Conservation (phyloP, 495 filamentous ascomycete species). For the Melanomma pulvis-pyrius region DNA sequence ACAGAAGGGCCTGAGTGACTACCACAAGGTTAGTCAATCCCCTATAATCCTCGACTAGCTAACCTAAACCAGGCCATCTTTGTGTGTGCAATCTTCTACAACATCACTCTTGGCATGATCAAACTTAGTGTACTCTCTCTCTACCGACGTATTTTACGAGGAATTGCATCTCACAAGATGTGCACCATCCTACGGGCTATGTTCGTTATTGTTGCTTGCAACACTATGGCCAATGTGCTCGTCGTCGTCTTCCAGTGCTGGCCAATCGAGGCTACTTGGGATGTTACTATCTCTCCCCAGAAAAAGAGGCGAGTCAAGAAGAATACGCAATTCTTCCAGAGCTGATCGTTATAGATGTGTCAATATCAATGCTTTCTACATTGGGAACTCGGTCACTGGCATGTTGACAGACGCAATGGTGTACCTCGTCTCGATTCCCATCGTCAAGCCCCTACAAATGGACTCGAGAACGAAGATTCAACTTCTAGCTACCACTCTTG, state of each 20-base stretch:
- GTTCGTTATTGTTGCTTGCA: conserved; percentile 7
- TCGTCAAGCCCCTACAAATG: conserved; percentile 21
- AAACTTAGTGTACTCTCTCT: conserved; percentile 25
- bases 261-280: conserved; percentile 24
- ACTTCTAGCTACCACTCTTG: conserved; percentile 19
- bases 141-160: conserved; percentile 15
- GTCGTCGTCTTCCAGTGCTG: conserved; percentile 18
- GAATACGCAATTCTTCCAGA: too few species aligned
- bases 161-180: conserved; percentile 10
- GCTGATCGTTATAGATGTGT: conserved; percentile 17
- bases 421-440: conserved; percentile 18
- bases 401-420: conserved; percentile 16
- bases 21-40: conserved; percentile 7
- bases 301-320: background rate
- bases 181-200: conserved; percentile 9
- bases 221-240: conserved; percentile 17
- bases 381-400: conserved; percentile 16
- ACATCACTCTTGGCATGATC: conserved; percentile 22
- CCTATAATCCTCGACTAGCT: background rate
- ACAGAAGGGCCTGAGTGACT: conserved; percentile 6
- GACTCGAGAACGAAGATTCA: conserved; percentile 11
- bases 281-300: background rate
- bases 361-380: conserved; percentile 18
- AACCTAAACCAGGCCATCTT: conserved; percentile 7
- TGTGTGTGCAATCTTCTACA: conserved; percentile 21